Conservation (phyloP, 345 rosid genomes). For the Brassica incana region DNA sequence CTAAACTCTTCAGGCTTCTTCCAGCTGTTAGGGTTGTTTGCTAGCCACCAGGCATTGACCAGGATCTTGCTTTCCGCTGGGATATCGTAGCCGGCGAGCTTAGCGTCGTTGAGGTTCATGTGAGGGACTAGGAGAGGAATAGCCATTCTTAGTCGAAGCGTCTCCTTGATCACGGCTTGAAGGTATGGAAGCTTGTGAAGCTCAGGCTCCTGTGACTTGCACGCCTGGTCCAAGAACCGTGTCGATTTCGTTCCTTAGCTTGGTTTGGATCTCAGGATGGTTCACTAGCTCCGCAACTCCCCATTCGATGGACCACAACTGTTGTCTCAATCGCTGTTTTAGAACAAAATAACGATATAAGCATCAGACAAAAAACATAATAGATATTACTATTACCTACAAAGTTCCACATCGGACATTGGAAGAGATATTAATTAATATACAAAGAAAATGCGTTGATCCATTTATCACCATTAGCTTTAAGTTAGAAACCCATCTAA, state of each 20-base stretch:
- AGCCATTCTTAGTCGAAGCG: conserved; percentile 89
- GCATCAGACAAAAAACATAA: not conserved
- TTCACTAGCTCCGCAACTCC: conserved; percentile 40
- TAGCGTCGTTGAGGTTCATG: not conserved
- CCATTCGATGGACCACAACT: conserved; percentile 95
- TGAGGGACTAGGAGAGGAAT: conserved; percentile 95
- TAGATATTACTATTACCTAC: too few species aligned
- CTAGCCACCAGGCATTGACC: conserved; percentile 97
- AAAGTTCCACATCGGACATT: too few species aligned
- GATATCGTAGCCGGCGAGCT: not conserved
- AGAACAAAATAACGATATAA: not conserved
- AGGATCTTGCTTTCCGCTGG: conserved; percentile 82
- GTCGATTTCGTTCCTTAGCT: conserved; percentile 77
- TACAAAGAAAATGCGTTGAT: too few species aligned
- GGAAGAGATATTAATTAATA: too few species aligned
- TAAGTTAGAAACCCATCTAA: too few species aligned
- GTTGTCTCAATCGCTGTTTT: conserved; percentile 93
- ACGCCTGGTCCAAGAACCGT: conserved; percentile 65
- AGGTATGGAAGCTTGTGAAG: conserved; percentile 77
- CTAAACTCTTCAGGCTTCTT: conserved; percentile 82
- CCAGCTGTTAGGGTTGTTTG: conserved; percentile 88
- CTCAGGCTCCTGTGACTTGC: conserved; percentile 55
- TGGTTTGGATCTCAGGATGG: conserved; percentile 17
- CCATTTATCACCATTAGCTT: too few species aligned
- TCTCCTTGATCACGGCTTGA: conserved; percentile 91